Percentiles rank a stretch among this genome's conserved stretches.
These are phyloP conservation scores for Pichia cactophila DNA, from an alignment of 1,139 yeast genomes.

Conservation along the genomic window DNA sequence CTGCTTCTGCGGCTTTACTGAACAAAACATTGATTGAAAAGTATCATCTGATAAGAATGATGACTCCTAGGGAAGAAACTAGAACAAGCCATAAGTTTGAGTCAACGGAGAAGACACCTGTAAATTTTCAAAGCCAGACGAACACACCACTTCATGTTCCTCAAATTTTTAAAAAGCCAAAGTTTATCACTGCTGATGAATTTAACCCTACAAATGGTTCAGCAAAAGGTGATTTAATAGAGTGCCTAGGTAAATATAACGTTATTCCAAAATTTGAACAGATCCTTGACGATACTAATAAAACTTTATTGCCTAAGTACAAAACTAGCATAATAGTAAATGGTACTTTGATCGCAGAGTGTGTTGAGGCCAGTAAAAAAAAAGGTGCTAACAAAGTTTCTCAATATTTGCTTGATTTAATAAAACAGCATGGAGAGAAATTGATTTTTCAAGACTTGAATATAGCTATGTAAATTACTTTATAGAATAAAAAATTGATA, in stretches of 20 bases:
- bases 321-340: slow-evolving; percentile 35
- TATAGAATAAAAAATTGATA: not conserved
- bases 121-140: not conserved
- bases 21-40: slow-evolving; percentile 56
- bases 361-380: slow-evolving; percentile 37
- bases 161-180: slow-evolving; percentile 1
- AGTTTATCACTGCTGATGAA: slow-evolving; percentile 1
- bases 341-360: slow-evolving; percentile 33
- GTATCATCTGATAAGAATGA: slow-evolving; percentile 51
- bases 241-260: slow-evolving; percentile 34
- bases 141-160: not conserved
- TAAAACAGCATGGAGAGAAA: slow-evolving; percentile 6
- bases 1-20: slow-evolving; percentile 64
- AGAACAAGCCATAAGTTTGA: slow-evolving; percentile 12
- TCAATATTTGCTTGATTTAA: slow-evolving; percentile 34
- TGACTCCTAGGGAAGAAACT: slow-evolving; percentile 50
- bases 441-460: slow-evolving; percentile 14
- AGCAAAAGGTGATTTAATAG: slow-evolving; percentile 7
- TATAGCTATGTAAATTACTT: not conserved
- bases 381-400: slow-evolving; percentile 44
- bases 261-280: slow-evolving; percentile 35
- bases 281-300: slow-evolving; percentile 25
- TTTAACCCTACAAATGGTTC: slow-evolving; percentile 1
- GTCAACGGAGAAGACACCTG: not conserved
- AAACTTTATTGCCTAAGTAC: slow-evolving; percentile 25